Base-by-base conservation (phyloP, 129 eudicot species). In the Kitagawia praeruptora region DNA sequence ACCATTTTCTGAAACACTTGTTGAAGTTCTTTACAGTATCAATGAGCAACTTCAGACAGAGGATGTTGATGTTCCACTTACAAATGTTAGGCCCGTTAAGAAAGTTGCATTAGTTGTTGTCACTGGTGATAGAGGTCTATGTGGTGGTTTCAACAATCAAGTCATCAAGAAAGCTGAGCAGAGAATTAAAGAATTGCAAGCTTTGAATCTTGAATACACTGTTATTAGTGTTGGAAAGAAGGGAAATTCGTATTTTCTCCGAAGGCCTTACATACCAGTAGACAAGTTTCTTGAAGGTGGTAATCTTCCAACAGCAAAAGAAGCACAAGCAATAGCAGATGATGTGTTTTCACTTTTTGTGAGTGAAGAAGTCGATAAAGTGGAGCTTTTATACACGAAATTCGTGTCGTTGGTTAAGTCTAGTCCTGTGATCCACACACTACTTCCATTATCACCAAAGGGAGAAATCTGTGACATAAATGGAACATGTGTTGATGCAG, bases 331-430 rank as follows among this genome's bases (percentile, higher is more conserved):
- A 27, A 88, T 88, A 23, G 92, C 92, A 7, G 92, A 88, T 75
- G 89, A 84, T 47, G 92, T 88, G 7, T 88, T 88, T 73, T 86
- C 92, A 5, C 83, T 88, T 18, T 88, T 88, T 70, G 85, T 88
- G 77, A 88, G 86, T 76, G 92, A 88, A 40, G 89, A 88, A 77
- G 92, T 86, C 21, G 92, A 88, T 61, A 88, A 88, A 38, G 92
- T 88, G 21, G 92, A 88, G 79, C 83, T 88, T 25, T 27, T 88
- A 46, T 88, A 88, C 80, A 88, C 92, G 4, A 88, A 88, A 63
- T 88, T 88, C 19, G 88, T 88, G 75, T 88, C 92, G 0, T 49
- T 88, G 81, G 82, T 88, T 11, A 84, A 80, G 49, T 84, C 92
- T 13, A 83, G 82, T 40, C 89, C 92, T 2, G 86, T 86, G 21